Evolutionary conservation across 2,329 filamentous ascomycete species (phyloP).

Genomic region (Calonectria crousiana): DNA sequence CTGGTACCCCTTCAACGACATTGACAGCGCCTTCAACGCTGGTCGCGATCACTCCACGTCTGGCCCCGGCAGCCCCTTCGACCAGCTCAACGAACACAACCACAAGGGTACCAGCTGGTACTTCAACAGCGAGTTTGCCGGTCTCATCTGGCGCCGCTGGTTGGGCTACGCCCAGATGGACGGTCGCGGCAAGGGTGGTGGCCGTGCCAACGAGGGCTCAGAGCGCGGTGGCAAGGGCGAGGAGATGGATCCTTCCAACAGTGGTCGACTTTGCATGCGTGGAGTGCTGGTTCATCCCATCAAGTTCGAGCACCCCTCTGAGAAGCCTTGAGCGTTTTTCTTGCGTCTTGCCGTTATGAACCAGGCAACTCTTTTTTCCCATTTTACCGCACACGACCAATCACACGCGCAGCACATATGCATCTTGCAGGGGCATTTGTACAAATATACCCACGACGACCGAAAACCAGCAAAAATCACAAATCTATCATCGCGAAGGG

Average conservation of each 20-base stretch:
- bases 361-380: constrained; percentile 41
- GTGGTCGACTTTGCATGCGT: constrained; percentile 81
- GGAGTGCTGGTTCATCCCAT: constrained; percentile 87
- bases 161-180: constrained; percentile 70
- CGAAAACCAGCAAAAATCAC: constrained; percentile 36
- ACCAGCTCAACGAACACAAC: constrained; percentile 80
- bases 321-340: constrained; percentile 45
- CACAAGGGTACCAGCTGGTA: constrained; percentile 88
- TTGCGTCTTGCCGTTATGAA: constrained; percentile 42
- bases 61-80: constrained; percentile 75
- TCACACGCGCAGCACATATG: constrained; percentile 46
- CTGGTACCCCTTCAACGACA: constrained; percentile 75
- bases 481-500: constrained; percentile 39
- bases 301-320: constrained; percentile 72
- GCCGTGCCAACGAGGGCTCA: constrained; percentile 58
- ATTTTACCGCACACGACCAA: constrained; percentile 41
- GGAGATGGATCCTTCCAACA: constrained; percentile 57
- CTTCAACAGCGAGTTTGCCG: constrained; percentile 83
- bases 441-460: constrained; percentile 47
- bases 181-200: constrained; percentile 63
- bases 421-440: constrained; percentile 46
- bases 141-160: constrained; percentile 85
- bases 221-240: constrained; percentile 65
- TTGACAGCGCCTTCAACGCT: constrained; percentile 84
- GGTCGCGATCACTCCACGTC: constrained; percentile 76